Evolutionary conservation across 208 protist species (phyloP).

Genomic region (Acanthamoeba quina): DNA sequence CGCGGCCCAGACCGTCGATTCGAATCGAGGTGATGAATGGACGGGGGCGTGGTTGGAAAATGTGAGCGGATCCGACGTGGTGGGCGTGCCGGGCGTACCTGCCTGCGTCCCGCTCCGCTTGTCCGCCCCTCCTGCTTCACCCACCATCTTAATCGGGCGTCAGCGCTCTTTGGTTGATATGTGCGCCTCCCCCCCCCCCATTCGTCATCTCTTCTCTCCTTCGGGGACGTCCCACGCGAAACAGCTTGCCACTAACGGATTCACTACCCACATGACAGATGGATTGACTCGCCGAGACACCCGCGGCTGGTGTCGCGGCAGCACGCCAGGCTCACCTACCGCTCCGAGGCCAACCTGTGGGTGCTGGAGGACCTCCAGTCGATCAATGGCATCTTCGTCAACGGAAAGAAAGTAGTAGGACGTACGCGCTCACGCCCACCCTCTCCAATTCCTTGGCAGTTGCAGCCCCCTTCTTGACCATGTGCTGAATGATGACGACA

Average conservation of each 20-base stretch:
- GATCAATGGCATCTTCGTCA: neutral
- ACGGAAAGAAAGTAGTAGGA: neutral
- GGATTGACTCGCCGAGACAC: neutral
- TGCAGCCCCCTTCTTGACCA: too few species aligned
- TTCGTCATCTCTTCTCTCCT: neutral
- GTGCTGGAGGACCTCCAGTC: neutral
- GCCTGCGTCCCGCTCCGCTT: neutral
- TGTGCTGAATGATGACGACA: too few species aligned
- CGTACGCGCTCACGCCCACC: too few species aligned
- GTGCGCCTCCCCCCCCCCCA: neutral
- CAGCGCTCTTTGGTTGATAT: neutral
- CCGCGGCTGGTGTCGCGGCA: neutral
- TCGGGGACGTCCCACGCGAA: neutral
- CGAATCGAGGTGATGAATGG: too few species aligned
- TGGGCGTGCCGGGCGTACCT: neutral
- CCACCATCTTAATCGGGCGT: neutral
- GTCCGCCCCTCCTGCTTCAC: neutral
- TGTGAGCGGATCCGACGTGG: neutral
- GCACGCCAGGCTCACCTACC: neutral
- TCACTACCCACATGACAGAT: neutral
- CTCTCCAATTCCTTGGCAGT: too few species aligned
- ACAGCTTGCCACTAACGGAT: neutral
- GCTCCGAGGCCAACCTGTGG: neutral
- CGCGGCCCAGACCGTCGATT: too few species aligned
- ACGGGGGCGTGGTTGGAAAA: neutral